phyloP scores from a whole-genome alignment of 345 rosid species.

The Excoecaria cochinchinensis region DNA sequence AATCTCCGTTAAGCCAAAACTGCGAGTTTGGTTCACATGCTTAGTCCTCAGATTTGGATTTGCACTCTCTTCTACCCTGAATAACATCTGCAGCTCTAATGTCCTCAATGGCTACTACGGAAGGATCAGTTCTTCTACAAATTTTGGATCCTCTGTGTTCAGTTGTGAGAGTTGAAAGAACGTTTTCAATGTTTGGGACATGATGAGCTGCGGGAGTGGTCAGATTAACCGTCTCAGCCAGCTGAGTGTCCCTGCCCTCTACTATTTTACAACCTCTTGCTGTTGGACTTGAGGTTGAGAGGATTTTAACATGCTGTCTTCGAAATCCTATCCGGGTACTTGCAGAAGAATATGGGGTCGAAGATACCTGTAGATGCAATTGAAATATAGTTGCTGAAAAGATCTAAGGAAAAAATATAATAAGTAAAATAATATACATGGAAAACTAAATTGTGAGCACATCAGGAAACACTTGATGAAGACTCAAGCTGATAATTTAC shows the following conservation, averaged over 20 bases:
- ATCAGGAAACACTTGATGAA: background rate
- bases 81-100: background rate
- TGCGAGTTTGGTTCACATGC: background rate
- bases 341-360: no score
- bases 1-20: slow-evolving; percentile 19
- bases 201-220: background rate
- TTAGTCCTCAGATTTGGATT: background rate
- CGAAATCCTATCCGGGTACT: no score
- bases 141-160: background rate
- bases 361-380: background rate
- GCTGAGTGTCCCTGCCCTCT: background rate
- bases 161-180: background rate
- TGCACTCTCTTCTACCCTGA: background rate
- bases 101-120: no score
- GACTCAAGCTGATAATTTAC: background rate
- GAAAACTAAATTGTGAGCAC: background rate
- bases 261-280: background rate
- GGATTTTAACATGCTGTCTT: background rate
- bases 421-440: background rate
- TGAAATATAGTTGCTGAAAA: background rate
- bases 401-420: no score
- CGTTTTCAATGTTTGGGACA: background rate
- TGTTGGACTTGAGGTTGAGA: background rate
- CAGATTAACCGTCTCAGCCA: background rate
- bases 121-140: background rate